A percentile compares a stretch with the other conserved stretches of the same genome.
Conservation (phyloP, 2,329 filamentous ascomycete genomes). For the Huntiella omanensis region DNA sequence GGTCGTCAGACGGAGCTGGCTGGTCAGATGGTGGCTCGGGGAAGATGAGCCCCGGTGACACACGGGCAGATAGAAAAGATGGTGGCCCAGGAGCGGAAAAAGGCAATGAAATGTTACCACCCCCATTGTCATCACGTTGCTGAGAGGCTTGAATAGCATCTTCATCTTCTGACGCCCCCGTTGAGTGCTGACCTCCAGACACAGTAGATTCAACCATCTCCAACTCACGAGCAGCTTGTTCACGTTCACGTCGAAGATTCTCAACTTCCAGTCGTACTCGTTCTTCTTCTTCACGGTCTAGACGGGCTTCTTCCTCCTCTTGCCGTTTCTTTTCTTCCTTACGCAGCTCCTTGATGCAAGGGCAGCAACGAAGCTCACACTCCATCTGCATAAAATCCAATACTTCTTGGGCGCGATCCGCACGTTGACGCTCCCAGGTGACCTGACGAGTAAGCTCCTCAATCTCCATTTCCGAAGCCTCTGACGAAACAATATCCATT, state of each 20-base stretch:
- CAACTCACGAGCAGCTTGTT: not conserved
- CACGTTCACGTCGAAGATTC: conserved; percentile 5
- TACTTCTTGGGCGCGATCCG: conserved; percentile 51
- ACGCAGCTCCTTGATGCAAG: conserved; percentile 14
- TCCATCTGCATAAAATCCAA: conserved; percentile 61
- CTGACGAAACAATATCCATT: conserved; percentile 34
- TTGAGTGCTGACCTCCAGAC: not conserved
- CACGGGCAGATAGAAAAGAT: too few relatives aligned
- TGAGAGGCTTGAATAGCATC: too few relatives aligned
- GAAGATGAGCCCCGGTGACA: too few relatives aligned
- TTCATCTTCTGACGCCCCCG: too few relatives aligned
- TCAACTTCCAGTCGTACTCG: conserved; percentile 11
- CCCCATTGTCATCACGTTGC: too few relatives aligned
- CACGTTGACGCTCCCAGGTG: conserved; percentile 42
- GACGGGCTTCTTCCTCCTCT: not conserved
- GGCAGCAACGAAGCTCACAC: conserved; percentile 49
- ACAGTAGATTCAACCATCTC: not conserved
- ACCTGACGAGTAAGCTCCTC: conserved; percentile 34
- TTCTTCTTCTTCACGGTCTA: not conserved
- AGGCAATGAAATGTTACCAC: too few relatives aligned
- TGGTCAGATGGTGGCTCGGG: too few relatives aligned
- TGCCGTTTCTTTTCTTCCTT: conserved; percentile 2
- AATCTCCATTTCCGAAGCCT: conserved; percentile 36
- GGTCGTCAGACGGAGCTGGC: too few relatives aligned
- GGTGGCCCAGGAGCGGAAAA: too few relatives aligned